These are phyloP conservation scores for Trichoderma hamatum DNA, from an alignment of 2,329 filamentous ascomycete species.

Conservation along the genomic window DNA sequence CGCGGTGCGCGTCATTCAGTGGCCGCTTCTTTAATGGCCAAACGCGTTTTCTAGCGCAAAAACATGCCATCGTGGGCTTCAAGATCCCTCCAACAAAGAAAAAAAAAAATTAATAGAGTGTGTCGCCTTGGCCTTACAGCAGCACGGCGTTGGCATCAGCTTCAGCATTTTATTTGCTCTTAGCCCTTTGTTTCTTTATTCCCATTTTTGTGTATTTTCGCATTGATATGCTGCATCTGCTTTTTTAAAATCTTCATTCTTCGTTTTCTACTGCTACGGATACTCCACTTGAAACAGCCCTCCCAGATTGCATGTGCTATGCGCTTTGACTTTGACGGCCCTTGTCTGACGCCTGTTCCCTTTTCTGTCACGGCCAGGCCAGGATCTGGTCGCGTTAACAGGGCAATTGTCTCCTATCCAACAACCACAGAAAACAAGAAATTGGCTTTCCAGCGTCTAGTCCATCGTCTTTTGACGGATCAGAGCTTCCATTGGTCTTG, in stretches of 20 bases:
- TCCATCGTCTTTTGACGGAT: constrained; percentile 35
- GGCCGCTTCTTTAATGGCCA: constrained; percentile 19
- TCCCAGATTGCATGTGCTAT: constrained; percentile 15
- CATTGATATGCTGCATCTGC: constrained; percentile 26
- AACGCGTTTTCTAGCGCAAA: constrained; percentile 25
- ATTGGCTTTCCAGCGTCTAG: not conserved
- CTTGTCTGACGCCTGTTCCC: constrained; percentile 23
- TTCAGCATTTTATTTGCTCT: constrained; percentile 16
- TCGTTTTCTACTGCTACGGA: not conserved
- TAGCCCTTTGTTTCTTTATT: not conserved
- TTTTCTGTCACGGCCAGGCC: constrained; percentile 14
- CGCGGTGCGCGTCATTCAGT: constrained; percentile 27
- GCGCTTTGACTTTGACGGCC: constrained; percentile 2
- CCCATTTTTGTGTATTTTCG: not conserved
- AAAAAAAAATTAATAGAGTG: not conserved
- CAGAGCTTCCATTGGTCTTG: constrained; percentile 27
- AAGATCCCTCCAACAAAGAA: constrained; percentile 8
- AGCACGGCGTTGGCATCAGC: not conserved
- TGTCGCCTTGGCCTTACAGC: not conserved
- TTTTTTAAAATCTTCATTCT: constrained; percentile 2
- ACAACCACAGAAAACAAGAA: not conserved
- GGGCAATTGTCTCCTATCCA: constrained; percentile 21
- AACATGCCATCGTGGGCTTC: constrained; percentile 21
- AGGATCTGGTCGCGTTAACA: constrained; percentile 8
- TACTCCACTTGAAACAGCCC: not conserved